phyloP scores from a whole-genome alignment of 495 filamentous ascomycete genomes.

The Podospora appendiculata region DNA sequence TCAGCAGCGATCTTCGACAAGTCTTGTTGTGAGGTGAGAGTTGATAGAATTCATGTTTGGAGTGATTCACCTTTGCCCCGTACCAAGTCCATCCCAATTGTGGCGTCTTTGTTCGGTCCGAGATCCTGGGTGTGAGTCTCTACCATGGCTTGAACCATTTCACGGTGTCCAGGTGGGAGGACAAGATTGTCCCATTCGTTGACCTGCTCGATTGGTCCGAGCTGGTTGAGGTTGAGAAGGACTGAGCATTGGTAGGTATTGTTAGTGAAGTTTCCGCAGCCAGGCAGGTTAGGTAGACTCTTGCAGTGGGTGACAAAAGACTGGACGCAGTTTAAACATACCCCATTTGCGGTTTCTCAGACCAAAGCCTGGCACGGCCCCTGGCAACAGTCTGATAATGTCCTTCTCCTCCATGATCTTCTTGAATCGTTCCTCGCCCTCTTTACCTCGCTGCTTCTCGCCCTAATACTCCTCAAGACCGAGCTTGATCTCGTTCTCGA shows the following conservation, averaged over 20 bases:
- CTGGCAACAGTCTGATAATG: conserved; percentile 24
- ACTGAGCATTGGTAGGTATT: conserved; percentile 6
- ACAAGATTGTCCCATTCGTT: conserved; percentile 24
- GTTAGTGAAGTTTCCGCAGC: too few relatives aligned
- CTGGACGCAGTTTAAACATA: background rate
- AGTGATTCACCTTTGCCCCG: conserved; percentile 9
- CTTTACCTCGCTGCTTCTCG: background rate
- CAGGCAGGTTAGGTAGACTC: too few relatives aligned
- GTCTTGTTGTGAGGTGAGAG: too few relatives aligned
- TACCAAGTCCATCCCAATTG: conserved; percentile 7
- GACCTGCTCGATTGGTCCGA: conserved; percentile 8
- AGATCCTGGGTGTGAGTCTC: conserved; percentile 15
- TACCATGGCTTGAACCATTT: conserved; percentile 29
- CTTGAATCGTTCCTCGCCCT: background rate
- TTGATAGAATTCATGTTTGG: too few relatives aligned
- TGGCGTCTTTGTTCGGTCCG: background rate
- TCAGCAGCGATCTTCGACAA: too few relatives aligned
- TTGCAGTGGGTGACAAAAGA: background rate
- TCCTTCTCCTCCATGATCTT: conserved; percentile 9
- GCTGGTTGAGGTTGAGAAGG: conserved; percentile 11
- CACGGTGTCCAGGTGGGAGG: conserved; percentile 20
- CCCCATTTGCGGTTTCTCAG: conserved; percentile 35
- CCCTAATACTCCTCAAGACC: conserved; percentile 1
- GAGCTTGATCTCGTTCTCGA: background rate
- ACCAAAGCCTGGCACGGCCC: conserved; percentile 30